phyloP scores from a whole-genome alignment of 495 filamentous ascomycete genomes.

The Chaetomium tenue region DNA sequence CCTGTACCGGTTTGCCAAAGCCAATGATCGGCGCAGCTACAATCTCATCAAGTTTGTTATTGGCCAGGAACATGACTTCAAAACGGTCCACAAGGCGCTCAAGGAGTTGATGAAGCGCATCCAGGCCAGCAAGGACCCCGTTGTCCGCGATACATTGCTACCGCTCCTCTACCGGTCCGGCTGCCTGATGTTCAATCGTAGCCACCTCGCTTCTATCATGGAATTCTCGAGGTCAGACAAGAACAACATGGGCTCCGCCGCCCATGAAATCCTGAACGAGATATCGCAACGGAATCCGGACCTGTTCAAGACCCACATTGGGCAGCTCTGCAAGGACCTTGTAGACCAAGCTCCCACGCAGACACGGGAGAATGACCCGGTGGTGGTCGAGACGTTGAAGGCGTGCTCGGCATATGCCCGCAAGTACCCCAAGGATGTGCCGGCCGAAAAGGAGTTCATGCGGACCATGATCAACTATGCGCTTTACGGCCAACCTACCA shows the following conservation, averaged over 20 bases:
- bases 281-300: slow-evolving; percentile 86
- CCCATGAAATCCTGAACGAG: slow-evolving; percentile 88
- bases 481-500: slow-evolving; percentile 73
- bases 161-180: slow-evolving; percentile 83
- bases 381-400: slow-evolving; percentile 83
- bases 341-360: slow-evolving; percentile 72
- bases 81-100: slow-evolving; percentile 81
- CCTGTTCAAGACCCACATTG: slow-evolving; percentile 85
- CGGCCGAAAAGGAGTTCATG: slow-evolving; percentile 78
- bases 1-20: slow-evolving; percentile 85
- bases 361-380: slow-evolving; percentile 60
- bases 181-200: slow-evolving; percentile 86
- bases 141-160: slow-evolving; percentile 71
- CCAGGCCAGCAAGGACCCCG: slow-evolving; percentile 51
- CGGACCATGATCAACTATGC: slow-evolving; percentile 79
- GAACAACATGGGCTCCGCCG: slow-evolving; percentile 68
- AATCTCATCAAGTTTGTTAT: slow-evolving; percentile 84
- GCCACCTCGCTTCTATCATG: slow-evolving; percentile 87
- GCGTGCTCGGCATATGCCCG: slow-evolving; percentile 87
- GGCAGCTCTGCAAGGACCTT: slow-evolving; percentile 84
- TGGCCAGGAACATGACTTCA: slow-evolving; percentile 84
- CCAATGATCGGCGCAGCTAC: slow-evolving; percentile 86
- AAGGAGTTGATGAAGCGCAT: slow-evolving; percentile 85
- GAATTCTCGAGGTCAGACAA: slow-evolving; percentile 79
- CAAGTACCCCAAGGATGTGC: slow-evolving; percentile 79